Conservation (phyloP, 75 land plant species). For the Azolla pinnata region DNA sequence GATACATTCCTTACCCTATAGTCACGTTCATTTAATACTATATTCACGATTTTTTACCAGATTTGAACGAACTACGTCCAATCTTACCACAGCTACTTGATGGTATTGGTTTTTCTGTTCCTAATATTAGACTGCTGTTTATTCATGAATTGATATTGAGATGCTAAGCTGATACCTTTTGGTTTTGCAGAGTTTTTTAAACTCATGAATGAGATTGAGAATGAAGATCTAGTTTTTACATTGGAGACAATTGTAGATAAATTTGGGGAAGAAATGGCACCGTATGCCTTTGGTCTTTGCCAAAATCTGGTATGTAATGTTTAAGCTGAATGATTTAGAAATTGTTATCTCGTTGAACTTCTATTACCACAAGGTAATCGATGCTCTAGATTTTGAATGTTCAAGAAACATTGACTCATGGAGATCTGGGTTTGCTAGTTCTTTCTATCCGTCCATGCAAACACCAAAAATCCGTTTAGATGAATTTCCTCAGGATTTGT, state of each 20-base stretch:
- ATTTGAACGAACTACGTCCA: constrained; percentile 85
- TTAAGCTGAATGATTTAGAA: no score
- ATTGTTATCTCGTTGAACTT: background rate
- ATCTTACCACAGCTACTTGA: constrained; percentile 94
- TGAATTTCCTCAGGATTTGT: no score
- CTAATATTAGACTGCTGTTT: background rate
- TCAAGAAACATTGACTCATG: background rate
- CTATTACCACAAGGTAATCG: background rate
- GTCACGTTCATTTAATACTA: background rate
- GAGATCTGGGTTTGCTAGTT: no score
- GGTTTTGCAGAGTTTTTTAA: constrained; percentile 76
- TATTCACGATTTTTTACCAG: constrained; percentile 31
- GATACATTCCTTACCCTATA: no score
- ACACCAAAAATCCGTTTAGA: no score
- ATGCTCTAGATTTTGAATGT: background rate
- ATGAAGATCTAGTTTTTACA: constrained; percentile 98
- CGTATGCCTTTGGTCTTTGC: constrained; percentile 95
- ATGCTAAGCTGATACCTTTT: no score
- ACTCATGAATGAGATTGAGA: constrained; percentile 98
- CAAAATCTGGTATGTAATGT: constrained; percentile 69
- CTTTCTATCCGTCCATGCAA: no score
- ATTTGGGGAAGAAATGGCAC: constrained; percentile 99
- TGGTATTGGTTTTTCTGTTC: constrained; percentile 56
- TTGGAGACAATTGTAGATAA: constrained; percentile 97
- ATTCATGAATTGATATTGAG: no score